Conservation (phyloP, 768 basidiomycete genomes). For the Dendrothele bispora region DNA sequence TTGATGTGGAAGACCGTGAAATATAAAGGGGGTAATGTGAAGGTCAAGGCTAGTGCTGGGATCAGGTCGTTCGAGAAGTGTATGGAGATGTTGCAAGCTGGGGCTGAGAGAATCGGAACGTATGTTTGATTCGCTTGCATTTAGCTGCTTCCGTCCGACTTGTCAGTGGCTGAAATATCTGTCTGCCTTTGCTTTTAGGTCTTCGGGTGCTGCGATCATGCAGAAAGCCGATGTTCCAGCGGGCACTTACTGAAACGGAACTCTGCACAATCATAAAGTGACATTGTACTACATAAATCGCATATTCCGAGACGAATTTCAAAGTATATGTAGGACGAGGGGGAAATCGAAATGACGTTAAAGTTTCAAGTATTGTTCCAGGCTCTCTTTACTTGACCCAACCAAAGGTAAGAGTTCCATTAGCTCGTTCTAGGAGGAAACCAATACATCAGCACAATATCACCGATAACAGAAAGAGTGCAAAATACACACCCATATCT, state of each 20-base stretch:
- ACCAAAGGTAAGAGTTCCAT: too few relatives aligned
- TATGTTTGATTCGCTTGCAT: slow-evolving; percentile 26
- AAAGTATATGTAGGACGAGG: too few relatives aligned
- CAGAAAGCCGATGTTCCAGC: slow-evolving; percentile 14
- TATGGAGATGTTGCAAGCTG: slow-evolving; percentile 45
- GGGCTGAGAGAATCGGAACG: slow-evolving; percentile 56
- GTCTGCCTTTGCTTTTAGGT: slow-evolving; percentile 13
- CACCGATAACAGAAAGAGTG: too few relatives aligned
- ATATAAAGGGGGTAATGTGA: slow-evolving; percentile 34
- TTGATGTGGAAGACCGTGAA: slow-evolving; percentile 42
- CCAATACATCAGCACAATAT: too few relatives aligned
- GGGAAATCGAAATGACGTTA: too few relatives aligned
- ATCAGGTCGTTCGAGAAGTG: slow-evolving; percentile 48
- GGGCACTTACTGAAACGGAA: slow-evolving; percentile 16
- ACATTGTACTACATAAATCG: too few relatives aligned
- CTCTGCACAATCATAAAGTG: too few relatives aligned
- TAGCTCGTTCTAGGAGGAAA: too few relatives aligned
- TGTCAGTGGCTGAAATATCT: not conserved
- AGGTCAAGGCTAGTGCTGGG: slow-evolving; percentile 54
- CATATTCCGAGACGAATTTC: too few relatives aligned
- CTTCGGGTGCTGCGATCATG: slow-evolving; percentile 27
- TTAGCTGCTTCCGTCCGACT: not conserved
- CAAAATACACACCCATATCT: slow-evolving; percentile 37
- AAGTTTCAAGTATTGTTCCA: too few relatives aligned
- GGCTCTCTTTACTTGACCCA: too few relatives aligned